Percentiles rank a stretch among this genome's conserved stretches.
These are phyloP conservation scores for Fusarium tupiense DNA, from an alignment of 2,329 filamentous ascomycete genomes.

Conservation along the genomic window DNA sequence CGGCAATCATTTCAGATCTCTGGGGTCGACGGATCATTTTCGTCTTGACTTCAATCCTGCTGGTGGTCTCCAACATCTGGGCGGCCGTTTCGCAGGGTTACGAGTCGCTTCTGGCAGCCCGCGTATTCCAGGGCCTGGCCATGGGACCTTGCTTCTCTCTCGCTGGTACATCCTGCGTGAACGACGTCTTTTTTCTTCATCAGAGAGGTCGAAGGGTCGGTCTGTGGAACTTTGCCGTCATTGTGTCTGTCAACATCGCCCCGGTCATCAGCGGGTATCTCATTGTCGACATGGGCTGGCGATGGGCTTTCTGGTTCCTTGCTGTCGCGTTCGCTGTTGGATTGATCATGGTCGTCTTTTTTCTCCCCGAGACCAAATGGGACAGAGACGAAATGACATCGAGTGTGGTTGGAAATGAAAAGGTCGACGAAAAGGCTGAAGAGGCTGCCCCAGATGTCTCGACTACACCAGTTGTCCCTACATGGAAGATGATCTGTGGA, in stretches of 20 bases:
- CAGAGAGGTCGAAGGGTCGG: not conserved
- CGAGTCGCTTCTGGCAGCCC: not conserved
- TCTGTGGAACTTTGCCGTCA: not conserved
- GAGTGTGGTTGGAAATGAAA: not conserved
- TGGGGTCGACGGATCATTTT: not conserved
- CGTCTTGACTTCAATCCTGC: not conserved
- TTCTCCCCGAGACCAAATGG: constrained; percentile 2
- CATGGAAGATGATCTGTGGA: not conserved
- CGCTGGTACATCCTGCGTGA: not conserved
- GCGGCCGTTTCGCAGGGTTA: not conserved
- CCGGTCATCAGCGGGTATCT: constrained; percentile 6
- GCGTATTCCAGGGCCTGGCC: not conserved
- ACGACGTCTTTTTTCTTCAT: not conserved
- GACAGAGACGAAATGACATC: not conserved
- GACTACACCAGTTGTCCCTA: not conserved
- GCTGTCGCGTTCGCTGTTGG: not conserved
- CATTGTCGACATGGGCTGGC: constrained; percentile 3
- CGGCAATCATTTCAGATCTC: not conserved
- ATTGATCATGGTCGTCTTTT: not conserved
- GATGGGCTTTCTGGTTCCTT: constrained; percentile 1
- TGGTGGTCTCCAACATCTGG: not conserved
- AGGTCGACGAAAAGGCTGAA: not conserved
- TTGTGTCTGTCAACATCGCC: not conserved
- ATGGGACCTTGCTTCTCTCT: not conserved
- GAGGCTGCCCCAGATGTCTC: not conserved